Evolutionary conservation across 75 land plant genomes (phyloP).

Genomic region (Pinus tabuliformis): DNA sequence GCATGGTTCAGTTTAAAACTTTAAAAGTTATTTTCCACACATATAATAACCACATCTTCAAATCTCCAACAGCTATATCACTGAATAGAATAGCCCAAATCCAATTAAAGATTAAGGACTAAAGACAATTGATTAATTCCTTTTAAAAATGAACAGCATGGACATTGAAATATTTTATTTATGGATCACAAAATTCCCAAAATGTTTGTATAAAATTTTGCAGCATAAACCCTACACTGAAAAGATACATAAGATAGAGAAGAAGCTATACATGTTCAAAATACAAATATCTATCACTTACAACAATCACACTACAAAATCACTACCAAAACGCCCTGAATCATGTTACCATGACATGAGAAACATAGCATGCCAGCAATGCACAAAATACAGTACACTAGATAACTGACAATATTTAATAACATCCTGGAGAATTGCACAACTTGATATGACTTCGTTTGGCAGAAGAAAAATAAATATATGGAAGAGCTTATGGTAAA

Average conservation of each 20-base stretch:
- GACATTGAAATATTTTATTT: background rate
- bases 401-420: background rate
- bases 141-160: background rate
- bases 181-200: background rate
- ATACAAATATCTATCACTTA: background rate
- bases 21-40: background rate
- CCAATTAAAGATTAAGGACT: background rate
- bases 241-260: background rate
- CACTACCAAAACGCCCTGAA: too few relatives aligned
- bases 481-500: too few relatives aligned
- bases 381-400: too few relatives aligned
- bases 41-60: background rate
- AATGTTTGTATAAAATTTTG: background rate
- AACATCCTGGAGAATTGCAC: background rate
- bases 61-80: background rate
- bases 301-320: background rate
- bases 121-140: background rate
- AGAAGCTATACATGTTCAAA: background rate
- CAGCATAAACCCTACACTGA: background rate
- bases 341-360: too few relatives aligned
- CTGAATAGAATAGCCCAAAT: too few relatives aligned
- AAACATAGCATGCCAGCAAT: too few relatives aligned
- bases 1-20: too few relatives aligned
- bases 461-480: too few relatives aligned
- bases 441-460: background rate